These are phyloP conservation scores for Fusarium solani-melongenae DNA, from an alignment of 2,329 filamentous ascomycete species.

Conservation along the genomic window DNA sequence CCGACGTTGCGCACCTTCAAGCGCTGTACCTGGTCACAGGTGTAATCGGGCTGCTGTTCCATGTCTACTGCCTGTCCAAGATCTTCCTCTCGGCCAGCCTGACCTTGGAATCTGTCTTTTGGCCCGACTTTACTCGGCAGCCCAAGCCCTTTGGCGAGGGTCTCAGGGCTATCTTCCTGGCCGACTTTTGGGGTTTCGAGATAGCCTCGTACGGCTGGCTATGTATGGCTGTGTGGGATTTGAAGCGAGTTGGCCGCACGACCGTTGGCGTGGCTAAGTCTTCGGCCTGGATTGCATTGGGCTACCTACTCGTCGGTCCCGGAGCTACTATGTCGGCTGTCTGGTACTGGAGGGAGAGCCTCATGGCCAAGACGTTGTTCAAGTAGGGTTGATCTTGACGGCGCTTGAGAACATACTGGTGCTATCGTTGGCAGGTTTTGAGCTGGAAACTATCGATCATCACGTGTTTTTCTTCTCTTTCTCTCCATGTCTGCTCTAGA, in stretches of 20 bases:
- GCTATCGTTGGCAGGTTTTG: too few relatives aligned
- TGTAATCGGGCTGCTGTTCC: neutral
- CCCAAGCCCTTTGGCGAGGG: constrained; percentile 11
- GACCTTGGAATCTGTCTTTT: constrained; percentile 9
- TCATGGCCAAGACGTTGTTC: constrained; percentile 7
- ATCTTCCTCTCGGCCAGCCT: neutral
- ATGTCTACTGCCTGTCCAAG: neutral
- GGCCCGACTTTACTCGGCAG: constrained; percentile 7
- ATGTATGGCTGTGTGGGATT: constrained; percentile 20
- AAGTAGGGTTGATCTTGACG: neutral
- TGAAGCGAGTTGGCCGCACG: constrained; percentile 17
- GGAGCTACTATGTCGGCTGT: constrained; percentile 19
- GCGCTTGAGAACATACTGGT: too few relatives aligned
- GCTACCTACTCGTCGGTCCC: constrained; percentile 6
- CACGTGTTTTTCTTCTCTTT: too few relatives aligned
- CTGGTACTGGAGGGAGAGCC: constrained; percentile 23
- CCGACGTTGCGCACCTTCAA: neutral
- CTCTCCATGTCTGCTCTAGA: too few relatives aligned
- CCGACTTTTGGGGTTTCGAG: constrained; percentile 13
- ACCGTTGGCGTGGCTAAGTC: neutral
- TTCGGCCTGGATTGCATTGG: neutral
- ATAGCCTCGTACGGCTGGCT: constrained; percentile 12
- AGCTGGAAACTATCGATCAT: too few relatives aligned
- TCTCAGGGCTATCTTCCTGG: neutral
- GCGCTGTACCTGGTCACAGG: neutral